Conservation (phyloP, 1,284 basidiomycete genomes). For the Singerocomus rubriflavus region DNA sequence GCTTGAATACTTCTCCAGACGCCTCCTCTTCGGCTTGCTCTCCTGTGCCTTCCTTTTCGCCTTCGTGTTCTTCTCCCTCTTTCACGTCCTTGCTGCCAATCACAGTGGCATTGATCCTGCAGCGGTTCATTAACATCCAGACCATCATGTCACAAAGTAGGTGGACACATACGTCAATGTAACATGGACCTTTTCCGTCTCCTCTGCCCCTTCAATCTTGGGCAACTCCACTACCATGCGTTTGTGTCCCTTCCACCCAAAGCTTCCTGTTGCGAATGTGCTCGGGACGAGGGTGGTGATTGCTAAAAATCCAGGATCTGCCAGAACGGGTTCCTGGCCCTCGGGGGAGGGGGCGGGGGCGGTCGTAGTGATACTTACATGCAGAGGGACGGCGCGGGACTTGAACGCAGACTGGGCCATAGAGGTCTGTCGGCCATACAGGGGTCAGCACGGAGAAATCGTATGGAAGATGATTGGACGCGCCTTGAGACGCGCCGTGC, state of each 20-base stretch:
- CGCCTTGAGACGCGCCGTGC: constrained; percentile 37
- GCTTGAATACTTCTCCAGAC: constrained; percentile 17
- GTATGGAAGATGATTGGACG: constrained; percentile 4
- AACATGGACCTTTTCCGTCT: constrained; percentile 66
- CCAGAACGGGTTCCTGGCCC: constrained; percentile 37
- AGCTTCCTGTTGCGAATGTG: constrained; percentile 68
- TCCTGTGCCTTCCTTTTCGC: constrained; percentile 17
- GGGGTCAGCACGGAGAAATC: not conserved
- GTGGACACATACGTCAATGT: constrained; percentile 59
- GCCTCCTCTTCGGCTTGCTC: constrained; percentile 20
- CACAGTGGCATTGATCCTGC: constrained; percentile 75
- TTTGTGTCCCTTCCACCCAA: constrained; percentile 78
- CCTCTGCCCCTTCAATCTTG: constrained; percentile 47
- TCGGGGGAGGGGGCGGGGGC: constrained; percentile 54
- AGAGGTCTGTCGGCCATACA: constrained; percentile 34
- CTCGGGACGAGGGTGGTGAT: constrained; percentile 53
- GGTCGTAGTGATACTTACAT: constrained; percentile 67
- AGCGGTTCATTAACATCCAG: not conserved
- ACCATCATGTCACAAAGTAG: not conserved
- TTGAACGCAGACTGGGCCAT: constrained; percentile 57
- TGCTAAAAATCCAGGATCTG: constrained; percentile 63
- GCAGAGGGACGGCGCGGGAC: constrained; percentile 60
- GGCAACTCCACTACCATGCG: constrained; percentile 62
- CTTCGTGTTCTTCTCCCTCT: constrained; percentile 33
- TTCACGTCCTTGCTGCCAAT: constrained; percentile 65